A percentile compares a stretch with the other conserved stretches of the same genome.
Conservation (phyloP, 345 rosid species). For the Citrus cavaleriei region DNA sequence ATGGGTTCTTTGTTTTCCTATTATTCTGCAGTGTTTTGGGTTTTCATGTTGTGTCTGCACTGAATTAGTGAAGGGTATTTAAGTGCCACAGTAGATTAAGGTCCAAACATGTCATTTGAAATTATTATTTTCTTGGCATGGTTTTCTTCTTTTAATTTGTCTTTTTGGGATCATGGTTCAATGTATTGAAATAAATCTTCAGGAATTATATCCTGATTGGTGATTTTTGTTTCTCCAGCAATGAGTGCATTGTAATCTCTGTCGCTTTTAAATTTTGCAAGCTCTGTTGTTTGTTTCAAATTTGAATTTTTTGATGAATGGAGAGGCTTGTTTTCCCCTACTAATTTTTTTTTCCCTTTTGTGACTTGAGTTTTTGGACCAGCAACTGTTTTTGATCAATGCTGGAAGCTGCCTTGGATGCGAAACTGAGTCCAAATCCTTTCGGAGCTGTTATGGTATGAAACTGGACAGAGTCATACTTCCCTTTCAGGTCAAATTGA, state of each 20-base stretch:
- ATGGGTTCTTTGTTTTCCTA: neutral
- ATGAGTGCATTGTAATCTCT: neutral
- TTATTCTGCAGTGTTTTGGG: neutral
- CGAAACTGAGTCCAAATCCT: conserved; percentile 56
- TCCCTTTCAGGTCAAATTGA: neutral
- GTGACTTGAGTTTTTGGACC: conserved; percentile 25
- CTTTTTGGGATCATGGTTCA: neutral
- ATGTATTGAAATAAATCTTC: neutral
- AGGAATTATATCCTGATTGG: neutral
- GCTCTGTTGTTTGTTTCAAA: neutral
- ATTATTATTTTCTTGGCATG: neutral
- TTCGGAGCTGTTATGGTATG: conserved; percentile 91
- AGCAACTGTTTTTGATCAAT: conserved; percentile 67
- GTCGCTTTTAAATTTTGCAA: neutral
- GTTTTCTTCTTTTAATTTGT: neutral
- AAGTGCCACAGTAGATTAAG: neutral
- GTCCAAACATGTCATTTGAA: neutral
- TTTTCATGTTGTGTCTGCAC: neutral
- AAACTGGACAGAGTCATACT: conserved; percentile 27
- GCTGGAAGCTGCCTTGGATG: conserved; percentile 64
- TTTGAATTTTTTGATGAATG: neutral
- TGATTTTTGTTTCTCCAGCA: neutral
- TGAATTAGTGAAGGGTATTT: neutral
- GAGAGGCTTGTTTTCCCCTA: neutral
- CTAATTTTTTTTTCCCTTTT: neutral